These are phyloP conservation scores for Apostasia shenzhenica DNA, from an alignment of 106 monocot species.

Conservation along the genomic window DNA sequence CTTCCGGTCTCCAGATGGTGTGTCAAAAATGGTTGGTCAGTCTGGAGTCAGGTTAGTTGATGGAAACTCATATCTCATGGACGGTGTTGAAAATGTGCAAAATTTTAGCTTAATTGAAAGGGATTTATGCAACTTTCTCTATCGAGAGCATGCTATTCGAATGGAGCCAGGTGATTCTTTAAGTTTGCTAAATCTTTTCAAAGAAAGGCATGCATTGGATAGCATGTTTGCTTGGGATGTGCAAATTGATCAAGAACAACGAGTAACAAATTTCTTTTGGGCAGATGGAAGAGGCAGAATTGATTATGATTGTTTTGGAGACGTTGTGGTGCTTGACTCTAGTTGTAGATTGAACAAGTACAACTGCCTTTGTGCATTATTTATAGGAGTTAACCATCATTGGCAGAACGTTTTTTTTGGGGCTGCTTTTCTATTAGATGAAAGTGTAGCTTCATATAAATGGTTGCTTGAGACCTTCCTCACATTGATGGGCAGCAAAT, in stretches of 20 bases:
- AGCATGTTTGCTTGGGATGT: constrained; percentile 7
- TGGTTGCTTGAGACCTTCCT: constrained; percentile 27
- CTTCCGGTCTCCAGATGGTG: too few relatives aligned
- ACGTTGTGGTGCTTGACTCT: constrained; percentile 19
- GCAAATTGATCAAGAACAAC: constrained; percentile 18
- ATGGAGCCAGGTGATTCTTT: not conserved
- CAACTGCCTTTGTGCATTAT: not conserved
- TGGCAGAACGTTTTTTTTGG: constrained; percentile 29
- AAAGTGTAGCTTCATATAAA: constrained; percentile 9
- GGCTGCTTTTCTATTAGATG: constrained; percentile 21
- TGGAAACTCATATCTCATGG: too few relatives aligned
- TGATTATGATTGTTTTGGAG: constrained; percentile 25
- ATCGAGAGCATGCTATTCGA: too few relatives aligned
- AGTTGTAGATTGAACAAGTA: not conserved
- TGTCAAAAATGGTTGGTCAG: too few relatives aligned
- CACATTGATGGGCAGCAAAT: constrained; percentile 16
- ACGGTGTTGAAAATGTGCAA: too few relatives aligned
- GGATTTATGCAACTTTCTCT: too few relatives aligned
- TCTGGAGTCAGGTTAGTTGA: too few relatives aligned
- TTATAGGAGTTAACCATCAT: not conserved
- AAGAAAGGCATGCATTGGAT: not conserved
- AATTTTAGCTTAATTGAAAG: too few relatives aligned
- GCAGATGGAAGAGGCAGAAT: constrained; percentile 16
- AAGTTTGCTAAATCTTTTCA: not conserved
- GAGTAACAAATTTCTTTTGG: constrained; percentile 19